Evolutionary conservation across 768 basidiomycete species (phyloP), one percentile per base, ranked within the genome.

Genomic region (Suillus fuscotomentosus): DNA sequence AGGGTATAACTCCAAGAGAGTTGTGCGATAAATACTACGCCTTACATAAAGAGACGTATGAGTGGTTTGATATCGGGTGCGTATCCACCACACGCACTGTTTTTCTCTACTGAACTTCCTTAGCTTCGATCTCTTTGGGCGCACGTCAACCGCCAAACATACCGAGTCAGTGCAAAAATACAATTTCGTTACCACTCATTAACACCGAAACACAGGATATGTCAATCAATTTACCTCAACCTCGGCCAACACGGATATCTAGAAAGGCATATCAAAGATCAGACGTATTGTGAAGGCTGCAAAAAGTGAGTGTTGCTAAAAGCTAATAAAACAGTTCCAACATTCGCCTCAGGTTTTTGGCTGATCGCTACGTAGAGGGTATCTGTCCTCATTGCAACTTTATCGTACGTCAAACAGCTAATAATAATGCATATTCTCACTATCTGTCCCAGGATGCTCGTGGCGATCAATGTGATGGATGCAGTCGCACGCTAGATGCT

Each of bases 311-410:
- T 71, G 5, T 3, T 7, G 1, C 4, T 42, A 20, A 3, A 42
- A 5, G 10, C 1, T 8, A 27, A 42, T 42, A 6, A 27, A 42
- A 42, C 20, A 20, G 56, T 39, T 65, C 65, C 63, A 55, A 67
- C 66, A 27, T 42, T 41, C 20, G 5, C 62, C 60, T 7, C 65
- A 94, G 93, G 70, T 99, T 97, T 80, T 79, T 99, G 42, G 97
- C 97, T 22, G 97, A 99, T 78, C 90, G 97, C 62, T 99, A 91
- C 77, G 96, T 99, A 0, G 97, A 99, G 76, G 97, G 97, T n/a
- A 94, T 87, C 41, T 99, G 97, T 73, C 97, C 97, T 1, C 84
- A 97, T 76, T 99, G 97, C 73, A 85, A 84, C 56, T 95, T 88
- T 67, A 90, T 95, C 65, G 92, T 92, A 65, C 68, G 84, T 59